Evolutionary conservation across 1,284 basidiomycete genomes (phyloP).

Genomic region (Wallemia mellicola): DNA sequence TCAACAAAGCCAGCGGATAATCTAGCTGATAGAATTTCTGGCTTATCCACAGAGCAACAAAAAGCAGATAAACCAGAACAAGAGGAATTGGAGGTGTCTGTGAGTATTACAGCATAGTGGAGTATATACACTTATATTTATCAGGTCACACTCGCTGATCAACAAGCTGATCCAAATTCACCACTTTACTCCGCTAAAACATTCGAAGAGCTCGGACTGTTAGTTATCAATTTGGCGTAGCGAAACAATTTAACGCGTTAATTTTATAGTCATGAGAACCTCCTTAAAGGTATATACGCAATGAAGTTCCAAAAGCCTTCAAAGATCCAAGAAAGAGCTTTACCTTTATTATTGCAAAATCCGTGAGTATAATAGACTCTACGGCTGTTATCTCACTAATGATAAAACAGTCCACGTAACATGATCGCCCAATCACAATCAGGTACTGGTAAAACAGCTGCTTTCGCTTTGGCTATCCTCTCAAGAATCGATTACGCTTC

Average conservation of each 20-base stretch:
- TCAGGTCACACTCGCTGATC: constrained; percentile 83
- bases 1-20: neutral
- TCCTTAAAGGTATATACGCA: constrained; percentile 84
- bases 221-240: constrained; percentile 12
- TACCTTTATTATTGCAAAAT: constrained; percentile 66
- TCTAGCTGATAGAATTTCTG: neutral
- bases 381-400: constrained; percentile 3
- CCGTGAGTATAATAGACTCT: constrained; percentile 28
- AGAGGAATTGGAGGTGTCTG: no score
- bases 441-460: constrained; percentile 95
- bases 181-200: constrained; percentile 78
- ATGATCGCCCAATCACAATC: constrained; percentile 99
- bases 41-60: neutral
- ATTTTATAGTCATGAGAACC: constrained; percentile 36
- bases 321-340: constrained; percentile 92
- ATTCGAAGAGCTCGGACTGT: constrained; percentile 85
- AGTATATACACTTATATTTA: no score
- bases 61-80: neutral
- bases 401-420: constrained; percentile 41
- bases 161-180: constrained; percentile 84
- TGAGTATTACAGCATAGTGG: no score
- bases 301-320: constrained; percentile 95
- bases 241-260: constrained; percentile 3
- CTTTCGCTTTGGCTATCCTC: constrained; percentile 92
- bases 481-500: constrained; percentile 63